Base-by-base conservation (phyloP, 1,139 yeast genomes). In the Lodderomyces pseudojiufengensis region DNA sequence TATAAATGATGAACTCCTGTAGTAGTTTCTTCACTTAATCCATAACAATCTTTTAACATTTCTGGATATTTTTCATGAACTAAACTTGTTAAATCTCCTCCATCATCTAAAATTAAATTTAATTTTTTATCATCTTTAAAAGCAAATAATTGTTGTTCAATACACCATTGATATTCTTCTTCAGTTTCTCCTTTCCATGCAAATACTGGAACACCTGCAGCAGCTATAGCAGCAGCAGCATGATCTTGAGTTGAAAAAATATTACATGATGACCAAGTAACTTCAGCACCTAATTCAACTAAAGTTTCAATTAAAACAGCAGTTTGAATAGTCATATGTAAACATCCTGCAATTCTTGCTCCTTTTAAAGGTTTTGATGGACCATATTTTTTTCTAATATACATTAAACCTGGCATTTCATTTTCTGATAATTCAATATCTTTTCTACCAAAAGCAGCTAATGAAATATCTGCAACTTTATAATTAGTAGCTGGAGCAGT, bases 171-270 rank as follows among this genome's bases (percentile, higher is more conserved):
- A 82, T 92, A 92, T 76, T 92, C 99, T 76, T 92, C 98, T 71
- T 92, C 99, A 68, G 98, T 87, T 80, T 92, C 98, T 65, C 99
- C 98, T 80, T 92, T 92, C 98, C 98, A 94, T 59, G 99, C 99
- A 57, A 88, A 94, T 51, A 94, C 99, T 63, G 99, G 98, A 45
- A 92, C 95, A 74, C 98, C 99, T 54, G 97, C 72, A 55, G 98
- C 98, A 56, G 99, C 99, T 69, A 94, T 92, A 59, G 98, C 98
- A 61, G 99, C 97, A 59, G 99, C 98, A 54, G 97, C 97, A 67
- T 92, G 97, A 73, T 92, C 98, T 77, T 92, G 99, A 51, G 99
- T 92, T 54, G 97, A 92, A 84, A 87, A 92, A 60, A 92, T 92
- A 95, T 92, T 92, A 81, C 99, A 92, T 37, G 97, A 90, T 50